These are phyloP conservation scores for Trifolium dubium DNA, from an alignment of 306 rosid genomes.

Conservation along the genomic window DNA sequence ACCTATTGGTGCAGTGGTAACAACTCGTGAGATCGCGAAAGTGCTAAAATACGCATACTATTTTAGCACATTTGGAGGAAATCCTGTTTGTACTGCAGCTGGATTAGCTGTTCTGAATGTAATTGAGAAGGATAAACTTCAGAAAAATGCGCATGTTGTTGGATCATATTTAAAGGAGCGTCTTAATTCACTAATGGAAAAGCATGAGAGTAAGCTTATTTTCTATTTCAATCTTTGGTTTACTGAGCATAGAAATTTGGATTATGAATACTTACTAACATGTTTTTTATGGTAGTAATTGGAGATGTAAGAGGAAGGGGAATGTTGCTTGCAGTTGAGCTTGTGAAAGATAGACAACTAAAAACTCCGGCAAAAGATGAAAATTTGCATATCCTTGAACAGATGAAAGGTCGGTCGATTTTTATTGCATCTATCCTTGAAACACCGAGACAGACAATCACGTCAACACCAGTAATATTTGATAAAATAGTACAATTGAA, in stretches of 20 bases:
- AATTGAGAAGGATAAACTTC: constrained; percentile 56
- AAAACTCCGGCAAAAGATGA: constrained; percentile 56
- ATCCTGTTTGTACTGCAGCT: constrained; percentile 50
- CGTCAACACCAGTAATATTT: too few species aligned
- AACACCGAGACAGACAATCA: neutral
- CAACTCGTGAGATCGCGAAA: constrained; percentile 56
- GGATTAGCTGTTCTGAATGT: constrained; percentile 56
- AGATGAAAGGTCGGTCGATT: constrained; percentile 56
- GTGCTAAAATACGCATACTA: constrained; percentile 40
- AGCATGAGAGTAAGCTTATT: constrained; percentile 46
- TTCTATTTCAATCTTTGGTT: constrained; percentile 2
- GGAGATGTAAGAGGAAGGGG: constrained; percentile 64
- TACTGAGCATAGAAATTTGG: neutral
- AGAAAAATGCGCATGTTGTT: constrained; percentile 47
- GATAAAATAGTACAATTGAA: too few species aligned
- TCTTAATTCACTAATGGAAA: constrained; percentile 50
- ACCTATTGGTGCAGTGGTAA: constrained; percentile 58
- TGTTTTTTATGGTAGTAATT: constrained; percentile 46
- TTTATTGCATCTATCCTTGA: neutral
- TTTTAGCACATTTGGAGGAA: constrained; percentile 62
- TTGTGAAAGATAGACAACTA: constrained; percentile 44
- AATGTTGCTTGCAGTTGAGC: constrained; percentile 58
- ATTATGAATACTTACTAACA: neutral
- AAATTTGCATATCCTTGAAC: constrained; percentile 43
- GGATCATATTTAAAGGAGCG: constrained; percentile 52